Evolutionary conservation across 2,329 filamentous ascomycete genomes (phyloP), one percentile per base, ranked within the genome.

Genomic region (Shiraia bambusicola): DNA sequence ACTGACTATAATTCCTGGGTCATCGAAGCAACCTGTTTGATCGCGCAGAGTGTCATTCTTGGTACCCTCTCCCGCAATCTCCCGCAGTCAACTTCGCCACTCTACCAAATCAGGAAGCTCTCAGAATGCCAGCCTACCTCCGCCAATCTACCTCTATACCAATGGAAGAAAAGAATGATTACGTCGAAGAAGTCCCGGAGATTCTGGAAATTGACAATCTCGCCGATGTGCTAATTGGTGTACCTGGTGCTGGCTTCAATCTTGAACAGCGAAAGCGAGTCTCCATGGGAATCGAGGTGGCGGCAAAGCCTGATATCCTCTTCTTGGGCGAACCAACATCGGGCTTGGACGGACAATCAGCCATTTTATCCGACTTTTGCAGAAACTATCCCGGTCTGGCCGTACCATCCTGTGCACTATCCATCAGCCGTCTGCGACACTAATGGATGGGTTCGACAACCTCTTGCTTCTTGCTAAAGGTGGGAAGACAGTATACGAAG

Each of bases 351-450:
- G 87, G 82, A 11, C 47, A 49, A 27, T 94, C 89, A 1, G 90
- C 90, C 0, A 95, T 88, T 87, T 95, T 59, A 77, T 87, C 37
- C 82, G 86, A 62, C 78, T 95, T 7, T 79, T 96, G 28, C 84
- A 90, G 66, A 95, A 93, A 69, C 78, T 96, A 11, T 87, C 88
- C 48, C 84, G 89, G 62, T 84, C 81, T 46, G 91, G 91, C 9
- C 55, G 60, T 39, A 89, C 91, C 33, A 87, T 96, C 65, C 81
- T 96, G 10, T 94, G 88, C 71, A 95, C 91, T 0, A 95, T 96
- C 46, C 91, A 96, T 67, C 91, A 96, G 68, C 91, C 91, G 6
- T 28, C 24, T 8, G 24, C 37, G 3, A 8, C 12, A 12, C 74
- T 93, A 0, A 91, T 94, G 54, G 84, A 88, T 61, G 82, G 88